phyloP scores from a whole-genome alignment of 768 basidiomycete genomes.

The Leccinum incarnatum region DNA sequence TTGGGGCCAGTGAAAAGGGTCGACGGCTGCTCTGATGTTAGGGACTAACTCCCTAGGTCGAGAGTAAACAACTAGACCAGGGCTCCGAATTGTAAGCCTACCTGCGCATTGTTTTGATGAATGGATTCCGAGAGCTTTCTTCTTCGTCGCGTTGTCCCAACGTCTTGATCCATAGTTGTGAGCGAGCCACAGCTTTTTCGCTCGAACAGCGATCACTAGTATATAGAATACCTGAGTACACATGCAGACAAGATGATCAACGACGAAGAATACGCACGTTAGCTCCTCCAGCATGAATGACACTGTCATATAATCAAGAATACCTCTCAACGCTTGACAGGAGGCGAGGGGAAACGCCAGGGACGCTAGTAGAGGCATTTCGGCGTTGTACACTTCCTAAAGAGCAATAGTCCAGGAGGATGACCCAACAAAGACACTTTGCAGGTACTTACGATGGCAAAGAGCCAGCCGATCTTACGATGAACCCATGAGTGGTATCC shows the following conservation, averaged over 20 bases:
- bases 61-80: neutral
- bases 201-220: constrained; percentile 28
- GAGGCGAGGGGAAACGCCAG: constrained; percentile 25
- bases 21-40: constrained; percentile 21
- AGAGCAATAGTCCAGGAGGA: neutral
- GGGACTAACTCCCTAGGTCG: constrained; percentile 22
- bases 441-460: constrained; percentile 17
- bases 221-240: neutral
- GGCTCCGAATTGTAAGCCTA: constrained; percentile 5
- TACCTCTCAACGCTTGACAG: constrained; percentile 19
- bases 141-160: constrained; percentile 17
- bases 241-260: neutral
- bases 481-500: constrained; percentile 25
- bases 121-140: constrained; percentile 18
- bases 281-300: constrained; percentile 33
- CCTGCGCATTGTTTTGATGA: constrained; percentile 25
- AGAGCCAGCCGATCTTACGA: constrained; percentile 21
- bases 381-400: constrained; percentile 27
- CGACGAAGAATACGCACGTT: constrained; percentile 15
- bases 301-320: constrained; percentile 28
- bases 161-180: constrained; percentile 23
- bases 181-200: constrained; percentile 5
- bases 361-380: constrained; percentile 27
- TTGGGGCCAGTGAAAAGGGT: constrained; percentile 29
- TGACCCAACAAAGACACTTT: no score